Evolutionary conservation across 345 rosid species (phyloP).

Genomic region (Draba incana): DNA sequence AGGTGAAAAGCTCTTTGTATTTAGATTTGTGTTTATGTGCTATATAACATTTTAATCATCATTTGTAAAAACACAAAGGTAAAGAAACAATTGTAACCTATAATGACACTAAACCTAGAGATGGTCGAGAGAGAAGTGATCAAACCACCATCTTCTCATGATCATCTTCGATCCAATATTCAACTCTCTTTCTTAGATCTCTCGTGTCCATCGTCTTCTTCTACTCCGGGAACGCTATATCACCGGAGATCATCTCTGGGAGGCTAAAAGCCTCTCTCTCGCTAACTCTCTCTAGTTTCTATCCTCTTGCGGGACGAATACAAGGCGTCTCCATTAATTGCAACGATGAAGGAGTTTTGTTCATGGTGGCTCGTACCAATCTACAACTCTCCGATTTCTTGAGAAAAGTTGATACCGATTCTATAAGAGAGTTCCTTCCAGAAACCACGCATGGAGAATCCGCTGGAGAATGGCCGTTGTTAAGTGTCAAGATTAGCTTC

Average conservation of each 20-base stretch:
- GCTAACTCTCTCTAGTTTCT: slow-evolving; percentile 42
- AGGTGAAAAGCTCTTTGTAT: too few species aligned
- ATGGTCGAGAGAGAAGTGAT: slow-evolving; percentile 26
- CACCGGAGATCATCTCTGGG: background rate
- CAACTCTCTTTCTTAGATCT: slow-evolving; percentile 42
- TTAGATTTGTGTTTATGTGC: too few species aligned
- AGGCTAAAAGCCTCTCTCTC: slow-evolving; percentile 47
- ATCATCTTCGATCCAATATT: slow-evolving; percentile 9
- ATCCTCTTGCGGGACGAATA: slow-evolving; percentile 54
- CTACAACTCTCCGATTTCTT: slow-evolving; percentile 38
- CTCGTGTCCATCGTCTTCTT: slow-evolving; percentile 40
- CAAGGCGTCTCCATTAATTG: slow-evolving; percentile 37
- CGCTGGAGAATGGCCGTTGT: too few species aligned
- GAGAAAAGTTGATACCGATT: background rate
- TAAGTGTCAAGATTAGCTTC: too few species aligned
- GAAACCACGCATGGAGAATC: too few species aligned
- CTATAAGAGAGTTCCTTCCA: too few species aligned
- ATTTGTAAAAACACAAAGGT: too few species aligned
- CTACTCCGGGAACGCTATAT: slow-evolving; percentile 15
- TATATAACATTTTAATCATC: too few species aligned
- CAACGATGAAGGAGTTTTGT: slow-evolving; percentile 47
- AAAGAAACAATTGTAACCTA: too few species aligned
- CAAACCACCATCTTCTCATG: slow-evolving; percentile 42
- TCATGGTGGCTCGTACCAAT: slow-evolving; percentile 38
- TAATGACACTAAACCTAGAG: too few species aligned